Evolutionary conservation across 768 basidiomycete species (phyloP).

Genomic region (Pleurotus djamor): DNA sequence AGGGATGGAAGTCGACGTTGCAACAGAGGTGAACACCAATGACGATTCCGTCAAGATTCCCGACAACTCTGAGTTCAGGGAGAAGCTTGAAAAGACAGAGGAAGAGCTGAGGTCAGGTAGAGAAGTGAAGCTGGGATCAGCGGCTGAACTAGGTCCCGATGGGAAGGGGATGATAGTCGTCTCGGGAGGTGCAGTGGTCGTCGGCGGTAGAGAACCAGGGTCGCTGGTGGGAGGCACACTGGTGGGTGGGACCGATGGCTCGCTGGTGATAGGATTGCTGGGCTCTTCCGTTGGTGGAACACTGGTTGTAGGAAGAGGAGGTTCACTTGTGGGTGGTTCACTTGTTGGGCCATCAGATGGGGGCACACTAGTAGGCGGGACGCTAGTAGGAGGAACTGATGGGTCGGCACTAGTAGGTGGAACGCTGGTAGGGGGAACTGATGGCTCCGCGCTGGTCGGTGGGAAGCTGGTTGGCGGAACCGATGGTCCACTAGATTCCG

Average conservation of each 20-base stretch:
- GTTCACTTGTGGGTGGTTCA: conserved; percentile 5
- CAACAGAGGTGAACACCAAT: conserved; percentile 32
- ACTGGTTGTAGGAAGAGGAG: background rate
- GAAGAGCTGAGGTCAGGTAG: background rate
- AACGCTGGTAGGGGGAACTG: background rate
- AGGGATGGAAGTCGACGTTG: conserved; percentile 19
- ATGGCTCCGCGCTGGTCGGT: background rate
- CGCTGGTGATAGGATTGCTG: too few species aligned
- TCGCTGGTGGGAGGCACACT: background rate
- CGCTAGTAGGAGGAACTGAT: background rate
- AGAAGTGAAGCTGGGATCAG: conserved; percentile 3
- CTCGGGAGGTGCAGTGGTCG: background rate
- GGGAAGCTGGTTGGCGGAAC: conserved; percentile 4
- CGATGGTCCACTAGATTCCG: background rate
- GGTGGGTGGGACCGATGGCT: background rate
- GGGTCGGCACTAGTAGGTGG: background rate
- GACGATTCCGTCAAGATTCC: conserved; percentile 43
- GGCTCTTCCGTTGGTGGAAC: background rate
- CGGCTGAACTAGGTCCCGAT: conserved; percentile 6
- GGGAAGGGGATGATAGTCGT: conserved; percentile 6
- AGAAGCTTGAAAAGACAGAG: conserved; percentile 9
- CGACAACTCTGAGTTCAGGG: conserved; percentile 37
- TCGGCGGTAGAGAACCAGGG: background rate
- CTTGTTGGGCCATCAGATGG: background rate
- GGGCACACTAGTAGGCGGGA: background rate